phyloP scores from a whole-genome alignment of 176 grass and related monocot species.

The Phoenix roebelenii region DNA sequence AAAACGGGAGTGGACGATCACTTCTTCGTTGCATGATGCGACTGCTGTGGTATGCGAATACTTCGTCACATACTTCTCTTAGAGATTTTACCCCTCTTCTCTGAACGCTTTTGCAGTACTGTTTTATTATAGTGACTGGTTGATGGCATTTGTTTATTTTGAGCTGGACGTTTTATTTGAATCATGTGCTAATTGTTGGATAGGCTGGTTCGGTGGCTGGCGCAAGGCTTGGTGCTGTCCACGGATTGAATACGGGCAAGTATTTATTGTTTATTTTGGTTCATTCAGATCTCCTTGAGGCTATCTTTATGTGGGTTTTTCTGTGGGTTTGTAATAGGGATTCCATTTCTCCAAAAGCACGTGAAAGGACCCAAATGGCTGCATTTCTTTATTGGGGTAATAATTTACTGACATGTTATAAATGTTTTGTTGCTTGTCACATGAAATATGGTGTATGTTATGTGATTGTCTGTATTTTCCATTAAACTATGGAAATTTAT shows the following conservation, averaged over 20 bases:
- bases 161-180: constrained; percentile 1
- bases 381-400: constrained; percentile 67
- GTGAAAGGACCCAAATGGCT: constrained; percentile 79
- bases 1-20: constrained; percentile 63
- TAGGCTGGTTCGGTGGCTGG: constrained; percentile 72
- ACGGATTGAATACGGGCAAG: constrained; percentile 68
- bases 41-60: constrained; percentile 56
- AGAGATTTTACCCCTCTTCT: not conserved
- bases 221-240: constrained; percentile 73
- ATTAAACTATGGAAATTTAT: too few relatives aligned
- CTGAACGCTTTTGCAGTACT: too few relatives aligned
- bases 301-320: not conserved
- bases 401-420: not conserved
- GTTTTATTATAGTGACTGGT: too few relatives aligned
- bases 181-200: not conserved
- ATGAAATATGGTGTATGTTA: too few relatives aligned
- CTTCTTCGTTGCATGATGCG: constrained; percentile 64
- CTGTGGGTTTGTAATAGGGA: constrained; percentile 24
- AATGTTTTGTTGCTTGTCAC: not conserved
- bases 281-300: not conserved
- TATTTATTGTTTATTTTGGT: not conserved
- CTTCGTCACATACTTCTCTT: not conserved
- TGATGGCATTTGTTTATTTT: not conserved
- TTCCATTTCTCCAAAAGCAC: constrained; percentile 82
- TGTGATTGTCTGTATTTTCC: too few relatives aligned